Evolutionary conservation across 805 yeast genomes (phyloP), one percentile per base, ranked within the genome.

Genomic region (Kazachstania taianensis): DNA sequence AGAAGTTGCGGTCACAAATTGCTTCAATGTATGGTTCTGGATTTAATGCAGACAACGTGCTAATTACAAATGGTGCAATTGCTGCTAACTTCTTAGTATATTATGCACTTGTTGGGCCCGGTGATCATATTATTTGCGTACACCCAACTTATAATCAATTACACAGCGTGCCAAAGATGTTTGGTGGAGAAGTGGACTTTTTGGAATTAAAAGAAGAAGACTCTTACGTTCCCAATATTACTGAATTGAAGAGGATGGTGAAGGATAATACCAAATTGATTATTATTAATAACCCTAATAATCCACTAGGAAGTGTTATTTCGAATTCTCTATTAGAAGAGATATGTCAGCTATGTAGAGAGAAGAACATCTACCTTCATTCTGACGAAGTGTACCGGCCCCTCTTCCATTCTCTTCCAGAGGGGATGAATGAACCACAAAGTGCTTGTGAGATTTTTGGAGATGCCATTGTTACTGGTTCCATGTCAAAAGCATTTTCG

Each of bases 381-480:
- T 62, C 69, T 30, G 78, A 72, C 49, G 77, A 72, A 42, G 77
- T 72, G 6, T 72, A 72, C 45, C 52, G 75, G 7, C 78, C 77
- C 8, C 53, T 72, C 34, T 69, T 58, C 48, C 74, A 71, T 48
- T 57, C 65, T 4, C 42, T 55, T 7, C 43, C 45, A 1, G 41
- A 48, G 2, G 49, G 35, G 12, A 30, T 35, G 7, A 39, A 37
- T 15, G 16, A 15, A 16, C 71, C 75, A 5, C 51, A 50, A 20
- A 65, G 72, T 3, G 59, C 67, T 10, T 63, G 65, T 9, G 55
- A 61, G 23, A 48, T 70, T 17, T 67, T 67, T 39, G 59, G 57
- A 2, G 63, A 61, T 40, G 65, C 69, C 4, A 58, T 72, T 26
- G 60, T 67, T 7, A 69, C 75, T 1, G 62, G 71, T 3, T 70